A percentile compares a stretch with the other conserved stretches of the same genome.
Conservation (phyloP, 805 yeast species). For the Candida krabiensis region DNA sequence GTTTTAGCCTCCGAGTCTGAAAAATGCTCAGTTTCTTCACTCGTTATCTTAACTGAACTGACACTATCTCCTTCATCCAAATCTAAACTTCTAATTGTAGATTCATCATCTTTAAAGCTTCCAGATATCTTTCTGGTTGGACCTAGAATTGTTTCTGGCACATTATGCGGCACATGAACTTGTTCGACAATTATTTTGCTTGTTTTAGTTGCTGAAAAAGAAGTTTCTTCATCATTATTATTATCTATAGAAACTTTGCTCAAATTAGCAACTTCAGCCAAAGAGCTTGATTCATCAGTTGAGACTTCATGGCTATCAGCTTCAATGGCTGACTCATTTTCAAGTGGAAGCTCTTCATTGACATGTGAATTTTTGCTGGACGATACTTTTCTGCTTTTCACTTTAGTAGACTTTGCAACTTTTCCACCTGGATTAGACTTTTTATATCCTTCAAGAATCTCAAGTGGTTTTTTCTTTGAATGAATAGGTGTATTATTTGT, state of each 20-base stretch:
- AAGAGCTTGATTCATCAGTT: not conserved
- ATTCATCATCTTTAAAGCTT: constrained; percentile 21
- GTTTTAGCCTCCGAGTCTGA: constrained; percentile 2
- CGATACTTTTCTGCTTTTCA: constrained; percentile 4
- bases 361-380: not conserved
- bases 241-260: not conserved
- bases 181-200: too few species aligned
- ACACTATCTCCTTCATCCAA: constrained; percentile 28
- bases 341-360: not conserved
- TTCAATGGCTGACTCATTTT: not conserved
- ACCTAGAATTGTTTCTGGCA: constrained; percentile 10
- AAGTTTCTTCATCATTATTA: not conserved
- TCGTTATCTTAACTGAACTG: constrained; percentile 10
- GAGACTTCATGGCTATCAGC: not conserved
- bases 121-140: constrained; percentile 24
- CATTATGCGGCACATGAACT: constrained; percentile 1
- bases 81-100: constrained; percentile 13
- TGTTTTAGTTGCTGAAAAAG: too few species aligned
- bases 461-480: constrained; percentile 8
- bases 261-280: not conserved
- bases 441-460: constrained; percentile 16
- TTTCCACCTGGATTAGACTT: constrained; percentile 22
- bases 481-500: constrained; percentile 11
- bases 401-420: constrained; percentile 6
- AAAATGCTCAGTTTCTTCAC: constrained; percentile 4